Evolutionary conservation across 192 early-diverging fungal species (phyloP).

Genomic region (Pilobolus umbonatus): DNA sequence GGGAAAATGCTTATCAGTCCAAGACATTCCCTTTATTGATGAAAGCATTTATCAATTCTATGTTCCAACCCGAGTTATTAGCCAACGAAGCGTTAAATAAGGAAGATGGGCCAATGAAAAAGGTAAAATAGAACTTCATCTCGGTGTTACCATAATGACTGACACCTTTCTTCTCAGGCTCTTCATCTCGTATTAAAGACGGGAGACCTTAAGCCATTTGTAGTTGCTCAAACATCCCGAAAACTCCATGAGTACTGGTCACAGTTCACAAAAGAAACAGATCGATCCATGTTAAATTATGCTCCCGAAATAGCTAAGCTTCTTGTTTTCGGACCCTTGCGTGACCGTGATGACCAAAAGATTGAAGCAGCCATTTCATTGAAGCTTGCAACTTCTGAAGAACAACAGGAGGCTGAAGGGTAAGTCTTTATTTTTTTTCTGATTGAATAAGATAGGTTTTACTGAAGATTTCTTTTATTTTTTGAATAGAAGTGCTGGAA

Average conservation of each 20-base stretch:
- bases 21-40: conserved; percentile 27
- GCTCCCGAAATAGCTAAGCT: conserved; percentile 27
- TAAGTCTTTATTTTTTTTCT: too few species aligned
- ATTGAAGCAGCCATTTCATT: conserved; percentile 41
- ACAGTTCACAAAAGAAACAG: conserved; percentile 12
- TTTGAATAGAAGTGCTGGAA: conserved; percentile 20
- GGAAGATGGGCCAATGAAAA: conserved; percentile 31
- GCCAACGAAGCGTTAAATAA: conserved; percentile 15
- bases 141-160: background rate
- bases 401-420: conserved; percentile 21
- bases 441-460: background rate
- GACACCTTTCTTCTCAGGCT: conserved; percentile 10
- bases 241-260: conserved; percentile 28
- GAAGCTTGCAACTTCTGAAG: conserved; percentile 22
- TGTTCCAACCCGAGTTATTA: conserved; percentile 26
- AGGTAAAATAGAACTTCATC: conserved; percentile 10
- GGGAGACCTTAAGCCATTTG: conserved; percentile 26
- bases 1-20: conserved; percentile 19
- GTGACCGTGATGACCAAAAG: conserved; percentile 48
- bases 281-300: conserved; percentile 21
- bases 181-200: conserved; percentile 17
- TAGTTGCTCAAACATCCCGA: conserved; percentile 16
- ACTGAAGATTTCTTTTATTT: background rate
- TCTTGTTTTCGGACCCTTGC: conserved; percentile 42
- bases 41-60: conserved; percentile 13